Conservation (phyloP, 495 filamentous ascomycete genomes). For the Acidiella bohemica region DNA sequence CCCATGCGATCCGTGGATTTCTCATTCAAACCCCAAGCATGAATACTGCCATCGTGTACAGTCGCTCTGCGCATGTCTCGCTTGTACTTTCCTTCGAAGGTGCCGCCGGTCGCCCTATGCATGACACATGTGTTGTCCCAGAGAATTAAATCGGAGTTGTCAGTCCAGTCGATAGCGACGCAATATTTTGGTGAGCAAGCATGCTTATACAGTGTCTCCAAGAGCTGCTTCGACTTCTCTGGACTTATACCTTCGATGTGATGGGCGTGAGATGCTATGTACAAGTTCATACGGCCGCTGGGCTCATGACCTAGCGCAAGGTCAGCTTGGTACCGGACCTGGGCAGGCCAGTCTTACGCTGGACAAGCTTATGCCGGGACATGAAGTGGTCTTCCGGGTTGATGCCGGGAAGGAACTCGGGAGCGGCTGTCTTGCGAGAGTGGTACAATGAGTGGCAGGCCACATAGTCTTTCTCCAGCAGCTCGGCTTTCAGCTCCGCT, state of each 20-base stretch:
- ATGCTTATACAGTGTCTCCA: conserved; percentile 36
- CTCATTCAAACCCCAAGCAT: too few species aligned
- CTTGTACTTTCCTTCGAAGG: conserved; percentile 36
- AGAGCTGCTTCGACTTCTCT: conserved; percentile 27
- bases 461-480: conserved; percentile 39
- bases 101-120: conserved; percentile 39
- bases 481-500: conserved; percentile 24
- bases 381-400: conserved; percentile 32
- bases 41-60: too few species aligned
- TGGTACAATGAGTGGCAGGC: conserved; percentile 42
- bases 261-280: conserved; percentile 41
- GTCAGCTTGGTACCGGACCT: conserved; percentile 28
- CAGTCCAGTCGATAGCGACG: conserved; percentile 34
- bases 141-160: conserved; percentile 37
- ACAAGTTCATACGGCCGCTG: conserved; percentile 33
- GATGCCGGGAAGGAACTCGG: conserved; percentile 36
- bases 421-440: conserved; percentile 38
- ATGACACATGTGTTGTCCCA: conserved; percentile 47
- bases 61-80: too few species aligned
- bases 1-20: too few species aligned
- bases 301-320: background rate
- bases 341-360: conserved; percentile 40
- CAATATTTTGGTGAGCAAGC: conserved; percentile 38
- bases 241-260: conserved; percentile 38
- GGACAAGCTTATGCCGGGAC: conserved; percentile 36